Conservation (phyloP, 2,329 filamentous ascomycete genomes). For the Arthrinium puccinioides region DNA sequence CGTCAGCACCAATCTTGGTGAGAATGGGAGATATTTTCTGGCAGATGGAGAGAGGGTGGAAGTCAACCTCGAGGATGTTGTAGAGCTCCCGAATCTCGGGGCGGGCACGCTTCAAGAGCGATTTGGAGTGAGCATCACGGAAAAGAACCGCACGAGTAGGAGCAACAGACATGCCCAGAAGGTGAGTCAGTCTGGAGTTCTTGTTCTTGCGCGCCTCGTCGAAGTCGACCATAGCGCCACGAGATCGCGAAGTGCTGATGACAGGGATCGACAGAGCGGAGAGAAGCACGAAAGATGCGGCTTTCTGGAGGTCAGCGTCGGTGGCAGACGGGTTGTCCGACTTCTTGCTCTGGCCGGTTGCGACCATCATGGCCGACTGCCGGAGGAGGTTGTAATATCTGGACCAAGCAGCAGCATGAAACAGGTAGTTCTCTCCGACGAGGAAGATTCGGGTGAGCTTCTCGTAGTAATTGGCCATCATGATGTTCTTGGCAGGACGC, state of each 20-base stretch:
- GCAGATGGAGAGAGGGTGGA: slow-evolving; percentile 97
- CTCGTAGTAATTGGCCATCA: slow-evolving; percentile 99
- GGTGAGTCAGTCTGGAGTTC: slow-evolving; percentile 92
- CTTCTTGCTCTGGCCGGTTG: slow-evolving; percentile 82
- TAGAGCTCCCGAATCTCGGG: slow-evolving; percentile 96
- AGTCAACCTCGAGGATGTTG: slow-evolving; percentile 98
- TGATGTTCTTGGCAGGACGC: slow-evolving; percentile 94
- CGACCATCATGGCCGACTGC: slow-evolving; percentile 77
- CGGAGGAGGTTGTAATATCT: slow-evolving; percentile 95
- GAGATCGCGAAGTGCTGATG: slow-evolving; percentile 95
- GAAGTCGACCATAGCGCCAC: slow-evolving; percentile 91
- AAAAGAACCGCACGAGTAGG: slow-evolving; percentile 87
- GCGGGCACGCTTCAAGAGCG: slow-evolving; percentile 82
- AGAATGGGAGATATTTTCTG: slow-evolving; percentile 98
- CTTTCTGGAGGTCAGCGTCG: slow-evolving; percentile 86
- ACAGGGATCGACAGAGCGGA: slow-evolving; percentile 97
- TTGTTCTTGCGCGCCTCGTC: slow-evolving; percentile 98
- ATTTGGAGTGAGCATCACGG: slow-evolving; percentile 93
- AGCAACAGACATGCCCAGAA: slow-evolving; percentile 85
- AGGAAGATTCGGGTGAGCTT: slow-evolving; percentile 98
- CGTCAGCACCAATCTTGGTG: slow-evolving; percentile 82
- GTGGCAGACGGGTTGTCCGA: slow-evolving; percentile 86
- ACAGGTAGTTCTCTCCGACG: slow-evolving; percentile 98
- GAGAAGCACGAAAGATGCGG: slow-evolving; percentile 89
- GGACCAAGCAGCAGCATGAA: slow-evolving; percentile 96